A percentile compares a stretch with the other conserved stretches of the same genome.
Evolutionary conservation across 2,329 filamentous ascomycete species (phyloP).

Genomic region (Peltaster fructicola): DNA sequence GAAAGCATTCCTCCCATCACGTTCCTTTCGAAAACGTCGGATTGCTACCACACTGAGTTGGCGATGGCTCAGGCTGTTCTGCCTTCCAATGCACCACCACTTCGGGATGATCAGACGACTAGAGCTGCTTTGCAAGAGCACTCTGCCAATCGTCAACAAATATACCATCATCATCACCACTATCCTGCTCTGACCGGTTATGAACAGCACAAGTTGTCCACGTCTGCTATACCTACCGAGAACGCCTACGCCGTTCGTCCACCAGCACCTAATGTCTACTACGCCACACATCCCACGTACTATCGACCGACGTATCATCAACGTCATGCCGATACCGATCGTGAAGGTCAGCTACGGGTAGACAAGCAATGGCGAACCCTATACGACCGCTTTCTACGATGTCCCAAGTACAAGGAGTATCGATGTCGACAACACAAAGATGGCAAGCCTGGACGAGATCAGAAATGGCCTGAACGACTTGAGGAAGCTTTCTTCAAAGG

Average conservation of each 20-base stretch:
- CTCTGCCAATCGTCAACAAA: conserved; percentile 22
- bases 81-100: conserved; percentile 25
- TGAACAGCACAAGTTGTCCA: conserved; percentile 16
- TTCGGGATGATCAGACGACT: conserved; percentile 13
- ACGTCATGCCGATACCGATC: conserved; percentile 4
- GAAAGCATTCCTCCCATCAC: conserved; percentile 15
- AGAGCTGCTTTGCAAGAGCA: conserved; percentile 24
- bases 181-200: too few relatives aligned
- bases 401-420: conserved; percentile 29
- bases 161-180: too few relatives aligned
- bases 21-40: conserved; percentile 11
- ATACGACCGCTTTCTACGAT: conserved; percentile 15
- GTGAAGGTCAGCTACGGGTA: conserved; percentile 5
- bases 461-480: conserved; percentile 30
- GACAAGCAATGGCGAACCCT: conserved; percentile 10
- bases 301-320: conserved; percentile 6
- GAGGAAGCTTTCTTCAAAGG: conserved; percentile 32
- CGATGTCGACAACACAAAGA: conserved; percentile 23
- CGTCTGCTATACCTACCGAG: conserved; percentile 14
- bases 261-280: too few relatives aligned
- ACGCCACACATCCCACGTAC: conserved; percentile 5
- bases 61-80: conserved; percentile 24
- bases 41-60: too few relatives aligned
- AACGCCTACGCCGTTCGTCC: conserved; percentile 8
- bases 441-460: conserved; percentile 15